Percentiles rank a stretch among this genome's conserved stretches.
Conservation (phyloP, 2,329 filamentous ascomycete species). For the Nigrograna mackinnonii region DNA sequence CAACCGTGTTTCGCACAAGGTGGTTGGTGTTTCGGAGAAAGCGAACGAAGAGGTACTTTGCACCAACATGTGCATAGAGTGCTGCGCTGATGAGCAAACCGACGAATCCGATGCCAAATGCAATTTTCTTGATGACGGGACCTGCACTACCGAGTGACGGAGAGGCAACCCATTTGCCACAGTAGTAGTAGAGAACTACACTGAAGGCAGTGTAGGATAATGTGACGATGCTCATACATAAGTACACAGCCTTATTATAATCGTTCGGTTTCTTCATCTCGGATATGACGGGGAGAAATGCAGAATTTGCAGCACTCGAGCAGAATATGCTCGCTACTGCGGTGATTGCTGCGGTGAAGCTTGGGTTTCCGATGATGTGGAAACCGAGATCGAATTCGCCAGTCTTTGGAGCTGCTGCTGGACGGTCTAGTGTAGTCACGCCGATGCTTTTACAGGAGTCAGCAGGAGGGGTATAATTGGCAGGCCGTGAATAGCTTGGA, state of each 20-base stretch:
- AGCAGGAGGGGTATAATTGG: too few relatives aligned
- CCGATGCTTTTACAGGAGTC: too few relatives aligned
- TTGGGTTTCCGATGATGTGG: slow-evolving; percentile 57
- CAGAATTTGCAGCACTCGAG: slow-evolving; percentile 60
- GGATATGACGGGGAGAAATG: slow-evolving; percentile 66
- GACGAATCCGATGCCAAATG: slow-evolving; percentile 63
- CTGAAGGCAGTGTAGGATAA: slow-evolving; percentile 61
- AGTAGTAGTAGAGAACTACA: slow-evolving; percentile 64
- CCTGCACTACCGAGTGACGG: slow-evolving; percentile 66
- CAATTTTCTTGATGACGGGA: slow-evolving; percentile 61
- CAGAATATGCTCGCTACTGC: slow-evolving; percentile 61
- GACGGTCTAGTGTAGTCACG: slow-evolving; percentile 58
- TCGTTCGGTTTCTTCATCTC: slow-evolving; percentile 65
- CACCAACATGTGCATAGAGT: slow-evolving; percentile 54
- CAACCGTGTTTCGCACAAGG: slow-evolving; percentile 53
- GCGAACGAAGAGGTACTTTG: slow-evolving; percentile 61
- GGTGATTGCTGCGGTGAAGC: slow-evolving; percentile 61
- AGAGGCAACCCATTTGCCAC: slow-evolving; percentile 64
- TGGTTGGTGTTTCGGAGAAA: slow-evolving; percentile 57
- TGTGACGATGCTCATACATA: slow-evolving; percentile 63
- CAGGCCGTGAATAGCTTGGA: too few relatives aligned
- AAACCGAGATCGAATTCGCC: slow-evolving; percentile 64
- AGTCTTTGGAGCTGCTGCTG: slow-evolving; percentile 61
- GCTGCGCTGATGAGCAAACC: slow-evolving; percentile 57
- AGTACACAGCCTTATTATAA: slow-evolving; percentile 63